A percentile compares a stretch with the other conserved stretches of the same genome.
These are phyloP conservation scores for Taiozyma sp. DNA, from an alignment of 1,139 yeast species.

Conservation along the genomic window DNA sequence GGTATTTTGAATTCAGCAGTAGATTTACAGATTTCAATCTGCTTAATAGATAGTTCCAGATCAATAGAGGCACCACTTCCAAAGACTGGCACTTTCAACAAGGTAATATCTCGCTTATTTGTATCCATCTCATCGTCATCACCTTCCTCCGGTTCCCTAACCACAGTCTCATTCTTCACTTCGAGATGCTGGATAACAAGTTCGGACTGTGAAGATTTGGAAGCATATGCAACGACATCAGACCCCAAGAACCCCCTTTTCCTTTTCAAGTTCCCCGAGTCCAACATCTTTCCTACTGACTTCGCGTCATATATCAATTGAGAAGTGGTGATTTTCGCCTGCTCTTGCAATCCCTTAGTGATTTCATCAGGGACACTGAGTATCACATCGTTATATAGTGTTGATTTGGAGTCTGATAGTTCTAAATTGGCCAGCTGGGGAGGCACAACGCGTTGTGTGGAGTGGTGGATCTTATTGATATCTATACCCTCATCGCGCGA, in stretches of 20 bases:
- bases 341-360: constrained; percentile 15
- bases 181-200: constrained; percentile 24
- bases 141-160: constrained; percentile 5
- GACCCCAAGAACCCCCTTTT: neutral
- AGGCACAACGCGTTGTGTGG: constrained; percentile 14
- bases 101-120: constrained; percentile 2
- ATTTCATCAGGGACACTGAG: constrained; percentile 3
- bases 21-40: constrained; percentile 29
- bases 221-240: constrained; percentile 29
- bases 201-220: constrained; percentile 30
- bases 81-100: constrained; percentile 16
- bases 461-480: constrained; percentile 20
- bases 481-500: constrained; percentile 20
- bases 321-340: constrained; percentile 25
- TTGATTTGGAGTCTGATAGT: neutral
- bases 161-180: constrained; percentile 16
- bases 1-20: constrained; percentile 8
- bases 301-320: constrained; percentile 35
- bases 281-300: constrained; percentile 24
- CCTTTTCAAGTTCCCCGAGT: constrained; percentile 5
- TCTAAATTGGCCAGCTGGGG: constrained; percentile 4
- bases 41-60: constrained; percentile 35
- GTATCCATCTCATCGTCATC: constrained; percentile 12
- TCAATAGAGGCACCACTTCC: constrained; percentile 25
- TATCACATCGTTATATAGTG: neutral